Conservation (phyloP, 2,329 filamentous ascomycete species). For the Elsinoe arachidis region DNA sequence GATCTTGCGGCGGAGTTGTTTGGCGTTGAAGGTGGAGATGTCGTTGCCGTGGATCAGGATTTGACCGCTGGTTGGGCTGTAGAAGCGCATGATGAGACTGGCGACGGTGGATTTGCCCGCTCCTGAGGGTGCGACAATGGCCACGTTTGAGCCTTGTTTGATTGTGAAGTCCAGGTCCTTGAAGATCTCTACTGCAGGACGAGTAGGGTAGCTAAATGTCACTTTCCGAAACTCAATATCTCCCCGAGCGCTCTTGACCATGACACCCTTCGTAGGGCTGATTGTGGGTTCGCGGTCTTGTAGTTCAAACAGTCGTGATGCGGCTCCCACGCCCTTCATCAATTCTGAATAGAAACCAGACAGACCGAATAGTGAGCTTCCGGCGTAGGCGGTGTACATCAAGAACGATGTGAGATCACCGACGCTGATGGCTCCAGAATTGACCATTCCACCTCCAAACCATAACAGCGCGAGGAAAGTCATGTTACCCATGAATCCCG, state of each 20-base stretch:
- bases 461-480: slow-evolving; percentile 86
- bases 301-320: slow-evolving; percentile 90
- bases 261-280: slow-evolving; percentile 71
- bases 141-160: slow-evolving; percentile 86
- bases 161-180: slow-evolving; percentile 83
- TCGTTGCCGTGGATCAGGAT: slow-evolving; percentile 81
- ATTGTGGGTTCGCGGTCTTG: slow-evolving; percentile 84
- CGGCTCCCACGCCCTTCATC: slow-evolving; percentile 97
- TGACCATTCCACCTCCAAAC: slow-evolving; percentile 83
- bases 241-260: slow-evolving; percentile 75
- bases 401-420: slow-evolving; percentile 93
- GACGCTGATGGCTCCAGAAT: slow-evolving; percentile 74
- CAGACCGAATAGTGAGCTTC: slow-evolving; percentile 82
- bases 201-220: slow-evolving; percentile 83
- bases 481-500: slow-evolving; percentile 91
- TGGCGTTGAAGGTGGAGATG: slow-evolving; percentile 79
- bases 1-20: slow-evolving; percentile 83
- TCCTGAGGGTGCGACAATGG: slow-evolving; percentile 90
- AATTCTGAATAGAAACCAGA: slow-evolving; percentile 96
- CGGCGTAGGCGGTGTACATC: slow-evolving; percentile 90
- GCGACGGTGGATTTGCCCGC: slow-evolving; percentile 95
- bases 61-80: slow-evolving; percentile 66
- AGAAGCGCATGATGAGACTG: slow-evolving; percentile 84
- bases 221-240: slow-evolving; percentile 82
- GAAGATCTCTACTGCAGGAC: slow-evolving; percentile 87